Base-by-base conservation (phyloP, 495 filamentous ascomycete species). In the Penicillium canariense region DNA sequence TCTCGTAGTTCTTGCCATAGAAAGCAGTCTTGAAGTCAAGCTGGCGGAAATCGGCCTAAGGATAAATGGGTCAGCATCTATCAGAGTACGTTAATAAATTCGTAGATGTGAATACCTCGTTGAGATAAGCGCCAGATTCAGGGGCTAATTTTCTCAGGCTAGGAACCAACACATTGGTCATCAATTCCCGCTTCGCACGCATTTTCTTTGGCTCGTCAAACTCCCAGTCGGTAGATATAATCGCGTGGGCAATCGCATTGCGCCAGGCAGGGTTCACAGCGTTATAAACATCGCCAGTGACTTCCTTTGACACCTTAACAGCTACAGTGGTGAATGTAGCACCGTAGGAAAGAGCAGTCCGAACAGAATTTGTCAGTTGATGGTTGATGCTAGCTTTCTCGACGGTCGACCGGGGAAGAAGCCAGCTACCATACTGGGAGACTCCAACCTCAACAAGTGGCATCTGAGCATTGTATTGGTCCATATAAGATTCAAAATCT, bases 341-440 rank as follows among this genome's bases (percentile, higher is more conserved):
- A 4, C 38, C 44, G 1, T 54, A 25, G 30, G 35, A 17, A 20
- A 58, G n/a, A 9, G 54, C 25, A 27, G n/a, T 35, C 1, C 56
- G 50, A 27, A 48, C 20, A 6, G 56, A 31, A 7, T 58, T 36
- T 6, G 56, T 54, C 27, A 58, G 10, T 2, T 53, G 28, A 17
- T 45, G 22, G 20, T 31, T 47, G n/a, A n/a, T n/a, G n/a, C n/a
- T n/a, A 17, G 80, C 79, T 3, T 65, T 48, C 5, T 67, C 53
- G 38, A 81, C 71, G 5, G 81, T 68, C 25, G 59, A 50, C 27
- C 71, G 70, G 5, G 83, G 84, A 39, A 87, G 73, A 26, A 87
- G 69, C 30, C 83, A 78, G 43, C 82, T 78, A 15, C 81, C 83
- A 52, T 77, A 77, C 57, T 83, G 78, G n/a, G 73, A 69, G 18